Base-by-base conservation (phyloP, 176 grass and related monocot species). In the Tillandsia leiboldiana region DNA sequence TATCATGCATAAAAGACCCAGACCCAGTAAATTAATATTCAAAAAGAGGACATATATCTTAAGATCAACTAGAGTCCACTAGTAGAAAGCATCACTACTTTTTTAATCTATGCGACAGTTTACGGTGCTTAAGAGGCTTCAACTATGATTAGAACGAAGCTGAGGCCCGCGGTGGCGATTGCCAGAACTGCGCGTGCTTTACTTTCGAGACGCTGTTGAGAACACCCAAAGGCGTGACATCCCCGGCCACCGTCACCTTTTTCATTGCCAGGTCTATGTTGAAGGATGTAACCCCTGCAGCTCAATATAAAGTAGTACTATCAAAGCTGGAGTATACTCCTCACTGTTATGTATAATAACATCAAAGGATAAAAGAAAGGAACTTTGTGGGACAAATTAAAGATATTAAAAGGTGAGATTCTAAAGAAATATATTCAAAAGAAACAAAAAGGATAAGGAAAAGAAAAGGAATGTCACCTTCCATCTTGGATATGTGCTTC, bases 401-500 rank as follows among this genome's bases (percentile, higher is more conserved):
- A 42, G 33, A 42, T 42, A 6, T 42, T 42, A 42, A 1, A 42
- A 42, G 33, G 5, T 42, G 4, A 42, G 33, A 42, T 42, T 42
- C 33, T 42, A 56, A 9, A 64, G 48, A 15, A 51, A 47, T 71
- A 20, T 22, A 51, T 63, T 67, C 10, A 76, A 23, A 20, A 1
- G 64, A 53, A 72, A 8, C n/a, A 56, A 69, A 56, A 26, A 28
- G 7, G 24, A 51, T 12, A 79, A 63, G 15, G 11, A 11, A 78
- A 71, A 18, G 5, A 57, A 3, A 24, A 66, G 14, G 50, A 66
- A 54, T 18, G 49, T 64, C 49, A 82, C 87, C 91, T 71, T 86
- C 85, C 84, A 96, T 96, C 75, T 79, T 96, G 52, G 91, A 88
- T 79, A 96, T 80, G 69, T 96, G 85, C 78, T 91, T 96, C 87